Percentiles rank a stretch among this genome's conserved stretches.
Conservation (phyloP, 805 yeast genomes). For the Kuraishia capsulata region DNA sequence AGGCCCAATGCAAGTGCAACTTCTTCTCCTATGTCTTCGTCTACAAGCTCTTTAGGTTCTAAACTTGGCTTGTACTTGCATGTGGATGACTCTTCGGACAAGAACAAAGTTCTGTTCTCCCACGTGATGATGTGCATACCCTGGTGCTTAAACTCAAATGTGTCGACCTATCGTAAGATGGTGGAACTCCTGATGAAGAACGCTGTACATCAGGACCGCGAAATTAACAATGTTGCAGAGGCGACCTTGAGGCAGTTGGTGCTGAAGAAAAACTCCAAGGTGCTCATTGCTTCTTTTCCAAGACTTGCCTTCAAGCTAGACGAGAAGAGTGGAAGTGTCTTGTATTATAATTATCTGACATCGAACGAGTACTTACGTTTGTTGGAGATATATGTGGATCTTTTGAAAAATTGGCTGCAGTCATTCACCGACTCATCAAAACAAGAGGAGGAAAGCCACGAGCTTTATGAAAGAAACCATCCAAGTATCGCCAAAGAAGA, state of each 20-base stretch:
- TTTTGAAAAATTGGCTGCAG: conserved; percentile 75
- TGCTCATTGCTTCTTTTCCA: conserved; percentile 65
- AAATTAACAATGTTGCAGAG: conserved; percentile 57
- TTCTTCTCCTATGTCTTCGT: conserved; percentile 6
- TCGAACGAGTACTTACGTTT: conserved; percentile 53
- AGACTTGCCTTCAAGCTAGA: conserved; percentile 70
- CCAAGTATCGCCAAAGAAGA: conserved; percentile 23
- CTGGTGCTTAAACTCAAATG: conserved; percentile 42
- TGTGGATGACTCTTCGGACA: conserved; percentile 17
- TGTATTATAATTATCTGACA: conserved; percentile 48
- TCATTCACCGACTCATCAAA: conserved; percentile 33
- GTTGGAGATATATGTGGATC: conserved; percentile 65
- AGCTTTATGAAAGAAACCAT: conserved; percentile 24
- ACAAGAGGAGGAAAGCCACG: conserved; percentile 18
- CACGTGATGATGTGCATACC: conserved; percentile 66
- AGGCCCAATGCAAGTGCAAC: conserved; percentile 9
- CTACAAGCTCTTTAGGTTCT: conserved; percentile 19
- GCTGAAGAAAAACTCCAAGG: conserved; percentile 57
- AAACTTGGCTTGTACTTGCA: conserved; percentile 29
- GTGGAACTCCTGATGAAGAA: conserved; percentile 75
- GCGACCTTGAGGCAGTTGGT: conserved; percentile 60
- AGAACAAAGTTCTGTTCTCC: conserved; percentile 55
- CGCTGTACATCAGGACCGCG: conserved; percentile 54
- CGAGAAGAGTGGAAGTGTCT: conserved; percentile 52
- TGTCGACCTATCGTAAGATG: conserved; percentile 50